Evolutionary conservation across 1,139 yeast genomes (phyloP).

Genomic region (Nakaseomyces glabratus): DNA sequence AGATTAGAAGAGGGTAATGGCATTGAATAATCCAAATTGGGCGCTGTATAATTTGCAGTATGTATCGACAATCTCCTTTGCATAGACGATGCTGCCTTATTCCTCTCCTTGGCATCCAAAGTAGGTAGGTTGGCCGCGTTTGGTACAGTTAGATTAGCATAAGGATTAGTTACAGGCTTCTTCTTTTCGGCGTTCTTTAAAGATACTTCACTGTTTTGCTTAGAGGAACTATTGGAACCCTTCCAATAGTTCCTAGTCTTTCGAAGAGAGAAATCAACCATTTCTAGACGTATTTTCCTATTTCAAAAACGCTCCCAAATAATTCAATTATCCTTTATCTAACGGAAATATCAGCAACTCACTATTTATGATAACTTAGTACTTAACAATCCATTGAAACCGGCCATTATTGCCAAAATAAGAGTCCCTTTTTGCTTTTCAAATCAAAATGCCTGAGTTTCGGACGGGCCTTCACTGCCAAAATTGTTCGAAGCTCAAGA

Average conservation of each 20-base stretch:
- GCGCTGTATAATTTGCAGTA: constrained; percentile 27
- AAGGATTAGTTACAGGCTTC: constrained; percentile 24
- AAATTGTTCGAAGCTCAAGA: too few species aligned
- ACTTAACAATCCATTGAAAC: too few species aligned
- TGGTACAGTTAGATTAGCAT: constrained; percentile 23
- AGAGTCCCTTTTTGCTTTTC: too few species aligned
- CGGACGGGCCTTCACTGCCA: too few species aligned
- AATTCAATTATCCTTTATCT: too few species aligned
- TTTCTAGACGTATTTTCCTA: too few species aligned
- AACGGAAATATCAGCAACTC: too few species aligned
- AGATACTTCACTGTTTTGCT: constrained; percentile 9
- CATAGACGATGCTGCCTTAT: constrained; percentile 35
- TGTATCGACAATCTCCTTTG: constrained; percentile 35
- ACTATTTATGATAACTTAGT: too few species aligned
- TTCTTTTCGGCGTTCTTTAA: constrained; percentile 13
- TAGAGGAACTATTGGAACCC: constrained; percentile 13
- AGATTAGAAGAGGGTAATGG: constrained; percentile 20
- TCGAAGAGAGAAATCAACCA: constrained; percentile 32
- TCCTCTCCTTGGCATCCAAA: constrained; percentile 32
- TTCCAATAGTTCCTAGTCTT: constrained; percentile 29
- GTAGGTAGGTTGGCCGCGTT: constrained; percentile 26
- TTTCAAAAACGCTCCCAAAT: too few species aligned
- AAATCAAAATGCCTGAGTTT: too few species aligned
- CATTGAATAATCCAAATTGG: constrained; percentile 25
- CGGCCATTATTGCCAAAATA: too few species aligned